These are phyloP conservation scores for Aspergillus campestris DNA, from an alignment of 495 filamentous ascomycete species.

Conservation along the genomic window DNA sequence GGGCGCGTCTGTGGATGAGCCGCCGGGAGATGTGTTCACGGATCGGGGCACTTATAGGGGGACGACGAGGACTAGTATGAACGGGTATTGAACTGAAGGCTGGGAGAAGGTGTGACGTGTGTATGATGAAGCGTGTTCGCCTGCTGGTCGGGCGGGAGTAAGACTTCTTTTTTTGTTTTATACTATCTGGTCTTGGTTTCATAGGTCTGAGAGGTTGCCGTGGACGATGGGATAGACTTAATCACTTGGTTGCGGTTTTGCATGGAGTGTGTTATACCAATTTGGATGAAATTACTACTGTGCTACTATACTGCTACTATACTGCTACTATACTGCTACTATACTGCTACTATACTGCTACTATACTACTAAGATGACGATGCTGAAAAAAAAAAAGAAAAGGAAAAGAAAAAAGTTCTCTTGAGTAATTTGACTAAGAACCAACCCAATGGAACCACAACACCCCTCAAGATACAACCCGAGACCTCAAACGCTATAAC, in stretches of 20 bases:
- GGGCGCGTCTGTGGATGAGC: conserved; percentile 21
- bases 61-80: conserved; percentile 26
- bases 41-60: conserved; percentile 28
- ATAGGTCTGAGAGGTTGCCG: too few relatives aligned
- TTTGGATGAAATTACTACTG: too few relatives aligned
- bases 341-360: too few relatives aligned
- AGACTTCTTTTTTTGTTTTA: neutral
- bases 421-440: neutral
- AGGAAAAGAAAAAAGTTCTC: neutral
- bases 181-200: too few relatives aligned
- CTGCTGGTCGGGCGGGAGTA: neutral
- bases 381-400: conserved; percentile 1
- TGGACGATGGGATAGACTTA: too few relatives aligned
- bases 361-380: neutral
- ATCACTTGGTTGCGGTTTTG: too few relatives aligned
- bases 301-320: too few relatives aligned
- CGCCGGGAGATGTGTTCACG: conserved; percentile 11
- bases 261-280: too few relatives aligned
- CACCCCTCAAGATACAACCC: neutral
- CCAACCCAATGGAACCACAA: neutral
- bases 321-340: too few relatives aligned
- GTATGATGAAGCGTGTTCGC: too few relatives aligned
- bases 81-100: conserved; percentile 16
- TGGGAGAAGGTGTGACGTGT: neutral
- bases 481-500: neutral